Percentiles rank a stretch among this genome's conserved stretches.
Evolutionary conservation across 1,139 yeast species (phyloP).

Genomic region (Saccharomyces pastorianus): DNA sequence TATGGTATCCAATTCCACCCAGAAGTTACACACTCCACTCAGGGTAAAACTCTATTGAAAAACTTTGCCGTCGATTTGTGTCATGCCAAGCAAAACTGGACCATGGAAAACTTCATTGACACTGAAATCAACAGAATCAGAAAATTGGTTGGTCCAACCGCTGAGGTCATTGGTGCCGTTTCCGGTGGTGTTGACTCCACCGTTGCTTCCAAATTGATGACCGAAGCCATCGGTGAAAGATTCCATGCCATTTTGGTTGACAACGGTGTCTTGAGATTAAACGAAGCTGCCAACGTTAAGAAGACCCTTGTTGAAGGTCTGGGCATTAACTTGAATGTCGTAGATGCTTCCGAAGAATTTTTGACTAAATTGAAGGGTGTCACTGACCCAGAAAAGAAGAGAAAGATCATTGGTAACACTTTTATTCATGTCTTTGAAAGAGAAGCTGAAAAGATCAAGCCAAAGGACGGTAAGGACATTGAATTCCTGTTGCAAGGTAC

Average conservation of each 20-base stretch:
- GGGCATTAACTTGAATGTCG: constrained; percentile 88
- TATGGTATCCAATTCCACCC: constrained; percentile 99
- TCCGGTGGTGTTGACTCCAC: constrained; percentile 99
- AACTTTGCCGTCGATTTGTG: constrained; percentile 93
- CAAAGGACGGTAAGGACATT: constrained; percentile 81
- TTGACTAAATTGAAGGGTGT: constrained; percentile 81
- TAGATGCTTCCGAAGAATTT: constrained; percentile 90
- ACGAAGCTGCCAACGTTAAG: constrained; percentile 85
- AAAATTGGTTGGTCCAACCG: constrained; percentile 89
- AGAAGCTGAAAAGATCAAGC: constrained; percentile 69
- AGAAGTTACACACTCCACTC: constrained; percentile 92
- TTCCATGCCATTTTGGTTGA: constrained; percentile 98
- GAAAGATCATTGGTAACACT: constrained; percentile 97
- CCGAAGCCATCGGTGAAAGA: constrained; percentile 96
- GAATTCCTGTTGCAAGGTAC: constrained; percentile 87
- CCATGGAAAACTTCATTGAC: too few species aligned
- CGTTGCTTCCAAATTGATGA: constrained; percentile 96
- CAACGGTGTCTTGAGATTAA: constrained; percentile 93
- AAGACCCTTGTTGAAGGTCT: constrained; percentile 84
- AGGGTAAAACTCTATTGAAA: constrained; percentile 78
- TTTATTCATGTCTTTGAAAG: constrained; percentile 42
- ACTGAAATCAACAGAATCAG: constrained; percentile 69
- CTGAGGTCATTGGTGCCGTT: constrained; percentile 98
- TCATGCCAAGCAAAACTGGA: constrained; percentile 49
- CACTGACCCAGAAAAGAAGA: constrained; percentile 97